Evolutionary conservation across 345 rosid species (phyloP).

Genomic region (Gossypium stocksii): DNA sequence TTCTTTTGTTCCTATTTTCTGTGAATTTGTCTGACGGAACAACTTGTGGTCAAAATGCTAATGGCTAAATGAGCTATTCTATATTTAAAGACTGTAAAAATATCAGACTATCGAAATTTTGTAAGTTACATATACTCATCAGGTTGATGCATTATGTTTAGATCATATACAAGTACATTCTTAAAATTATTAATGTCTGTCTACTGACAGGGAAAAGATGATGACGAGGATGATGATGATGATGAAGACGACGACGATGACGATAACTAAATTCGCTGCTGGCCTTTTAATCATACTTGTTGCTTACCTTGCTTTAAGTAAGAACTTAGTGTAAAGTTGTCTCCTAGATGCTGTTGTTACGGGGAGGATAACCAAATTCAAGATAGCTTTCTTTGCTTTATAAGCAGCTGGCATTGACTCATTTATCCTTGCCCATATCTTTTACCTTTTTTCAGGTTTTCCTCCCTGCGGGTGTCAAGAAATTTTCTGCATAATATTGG

Average conservation of each 20-base stretch:
- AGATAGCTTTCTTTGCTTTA: constrained; percentile 19
- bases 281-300: not conserved
- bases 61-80: not conserved
- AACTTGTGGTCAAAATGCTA: not conserved
- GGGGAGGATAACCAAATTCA: constrained; percentile 22
- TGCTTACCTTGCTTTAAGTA: constrained; percentile 15
- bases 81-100: too few species aligned
- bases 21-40: not conserved
- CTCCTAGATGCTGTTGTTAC: constrained; percentile 22
- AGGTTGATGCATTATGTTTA: not conserved
- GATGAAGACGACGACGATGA: constrained; percentile 27
- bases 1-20: too few species aligned
- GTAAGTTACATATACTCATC: not conserved
- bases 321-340: constrained; percentile 37
- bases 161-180: not conserved
- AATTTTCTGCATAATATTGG: not conserved
- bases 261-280: constrained; percentile 23
- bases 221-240: constrained; percentile 34
- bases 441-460: constrained; percentile 17
- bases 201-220: constrained; percentile 46
- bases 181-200: not conserved
- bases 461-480: constrained; percentile 5
- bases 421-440: not conserved
- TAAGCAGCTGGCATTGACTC: constrained; percentile 15
- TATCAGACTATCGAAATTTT: not conserved